These are phyloP conservation scores for Graphilbum sp. DNA, from an alignment of 2,329 filamentous ascomycete genomes.

Conservation along the genomic window DNA sequence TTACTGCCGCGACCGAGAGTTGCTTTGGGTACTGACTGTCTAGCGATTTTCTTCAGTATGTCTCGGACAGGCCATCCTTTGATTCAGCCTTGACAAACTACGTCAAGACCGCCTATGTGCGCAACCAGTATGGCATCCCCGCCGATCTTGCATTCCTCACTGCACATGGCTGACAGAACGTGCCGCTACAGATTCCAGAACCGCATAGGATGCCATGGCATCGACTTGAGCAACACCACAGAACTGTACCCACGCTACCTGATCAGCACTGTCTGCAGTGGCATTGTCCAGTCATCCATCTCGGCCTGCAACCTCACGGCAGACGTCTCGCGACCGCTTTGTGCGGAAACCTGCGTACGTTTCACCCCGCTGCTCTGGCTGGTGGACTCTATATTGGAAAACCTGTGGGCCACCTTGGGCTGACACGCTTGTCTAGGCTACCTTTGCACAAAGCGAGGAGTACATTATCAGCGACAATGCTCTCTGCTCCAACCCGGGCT, in stretches of 20 bases:
- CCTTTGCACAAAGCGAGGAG: constrained; percentile 79
- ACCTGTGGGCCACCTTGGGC: too few relatives aligned
- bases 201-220: constrained; percentile 61
- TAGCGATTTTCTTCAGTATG: constrained; percentile 73
- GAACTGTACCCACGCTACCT: constrained; percentile 87
- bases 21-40: too few relatives aligned
- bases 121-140: constrained; percentile 49
- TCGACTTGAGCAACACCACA: constrained; percentile 64
- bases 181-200: constrained; percentile 50
- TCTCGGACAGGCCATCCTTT: constrained; percentile 61
- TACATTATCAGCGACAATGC: constrained; percentile 58
- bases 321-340: constrained; percentile 57
- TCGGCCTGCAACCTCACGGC: constrained; percentile 47
- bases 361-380: not conserved
- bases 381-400: not conserved
- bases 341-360: constrained; percentile 73
- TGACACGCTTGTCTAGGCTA: too few relatives aligned
- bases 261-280: constrained; percentile 81
- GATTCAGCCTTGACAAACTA: constrained; percentile 63
- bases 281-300: constrained; percentile 81
- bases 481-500: constrained; percentile 52
- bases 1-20: too few relatives aligned
- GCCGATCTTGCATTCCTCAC: not conserved
- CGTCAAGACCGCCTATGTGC: too few relatives aligned
- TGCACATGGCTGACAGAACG: not conserved